phyloP scores from a whole-genome alignment of 495 filamentous ascomycete genomes.

The Xylaria sp. region DNA sequence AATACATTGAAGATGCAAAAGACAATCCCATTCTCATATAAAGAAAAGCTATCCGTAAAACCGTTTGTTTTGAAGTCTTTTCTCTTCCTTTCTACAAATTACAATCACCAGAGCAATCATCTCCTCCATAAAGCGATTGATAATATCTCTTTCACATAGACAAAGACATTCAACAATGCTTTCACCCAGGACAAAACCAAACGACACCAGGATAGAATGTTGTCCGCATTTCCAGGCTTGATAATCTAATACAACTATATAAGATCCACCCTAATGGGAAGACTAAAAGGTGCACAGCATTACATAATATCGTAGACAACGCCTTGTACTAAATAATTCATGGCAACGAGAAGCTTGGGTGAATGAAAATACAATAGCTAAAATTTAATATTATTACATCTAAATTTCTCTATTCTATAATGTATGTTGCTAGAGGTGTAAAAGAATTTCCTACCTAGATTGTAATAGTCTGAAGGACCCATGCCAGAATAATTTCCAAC shows the following conservation, averaged over 20 bases:
- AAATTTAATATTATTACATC: too few relatives aligned
- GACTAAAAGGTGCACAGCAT: neutral
- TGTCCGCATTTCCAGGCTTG: neutral
- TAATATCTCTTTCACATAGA: neutral
- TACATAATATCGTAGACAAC: neutral
- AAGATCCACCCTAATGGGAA: neutral
- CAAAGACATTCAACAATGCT: neutral
- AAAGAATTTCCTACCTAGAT: neutral
- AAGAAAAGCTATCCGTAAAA: neutral
- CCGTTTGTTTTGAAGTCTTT: neutral
- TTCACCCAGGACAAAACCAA: neutral
- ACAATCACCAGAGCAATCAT: too few relatives aligned
- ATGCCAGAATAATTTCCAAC: neutral
- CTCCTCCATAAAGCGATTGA: neutral
- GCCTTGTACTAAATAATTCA: neutral
- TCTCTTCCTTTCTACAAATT: neutral
- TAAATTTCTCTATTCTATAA: neutral
- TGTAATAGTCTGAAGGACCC: too few relatives aligned
- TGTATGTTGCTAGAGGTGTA: neutral
- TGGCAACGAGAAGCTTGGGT: too few relatives aligned
- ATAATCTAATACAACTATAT: too few relatives aligned
- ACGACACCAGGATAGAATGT: neutral
- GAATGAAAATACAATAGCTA: neutral
- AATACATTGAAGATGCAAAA: neutral
- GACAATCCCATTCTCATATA: neutral